Conservation (phyloP, 768 basidiomycete genomes). For the Coprinopsis cinerea region DNA sequence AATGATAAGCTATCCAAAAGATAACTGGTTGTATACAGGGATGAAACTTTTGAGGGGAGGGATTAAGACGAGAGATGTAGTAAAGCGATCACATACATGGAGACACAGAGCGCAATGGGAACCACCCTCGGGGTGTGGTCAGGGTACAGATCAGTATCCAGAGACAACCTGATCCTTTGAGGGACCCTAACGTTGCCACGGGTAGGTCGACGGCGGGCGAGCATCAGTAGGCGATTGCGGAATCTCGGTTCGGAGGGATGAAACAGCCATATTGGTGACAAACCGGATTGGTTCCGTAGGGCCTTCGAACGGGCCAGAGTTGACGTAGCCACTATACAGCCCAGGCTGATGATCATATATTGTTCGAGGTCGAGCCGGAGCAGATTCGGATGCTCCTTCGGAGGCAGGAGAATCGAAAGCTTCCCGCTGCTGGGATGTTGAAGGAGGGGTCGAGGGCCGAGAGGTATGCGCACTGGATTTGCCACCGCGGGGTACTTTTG, state of each 20-base stretch:
- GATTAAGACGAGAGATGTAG: neutral
- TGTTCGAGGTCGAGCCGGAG: constrained; percentile 11
- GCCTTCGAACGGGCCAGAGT: constrained; percentile 11
- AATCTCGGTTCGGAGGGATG: constrained; percentile 37
- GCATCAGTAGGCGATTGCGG: constrained; percentile 26
- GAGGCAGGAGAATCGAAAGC: constrained; percentile 9
- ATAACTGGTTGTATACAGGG: neutral
- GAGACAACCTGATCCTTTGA: constrained; percentile 9
- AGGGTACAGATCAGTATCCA: neutral
- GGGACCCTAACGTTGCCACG: constrained; percentile 8
- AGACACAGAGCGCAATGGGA: too few species aligned
- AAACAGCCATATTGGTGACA: constrained; percentile 38
- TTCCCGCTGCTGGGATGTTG: constrained; percentile 15
- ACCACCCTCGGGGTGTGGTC: neutral
- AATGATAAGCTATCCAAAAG: neutral
- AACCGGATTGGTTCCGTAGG: constrained; percentile 23
- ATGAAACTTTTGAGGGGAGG: neutral
- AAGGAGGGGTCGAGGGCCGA: constrained; percentile 14
- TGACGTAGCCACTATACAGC: constrained; percentile 12
- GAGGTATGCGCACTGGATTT: constrained; percentile 11
- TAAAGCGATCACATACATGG: neutral
- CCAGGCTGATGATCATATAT: constrained; percentile 14
- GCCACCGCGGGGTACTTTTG: constrained; percentile 7
- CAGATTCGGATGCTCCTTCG: constrained; percentile 10
- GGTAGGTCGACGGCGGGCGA: constrained; percentile 11